Conservation (phyloP, 2,329 filamentous ascomycete genomes). For the Penicillium janthinellum region DNA sequence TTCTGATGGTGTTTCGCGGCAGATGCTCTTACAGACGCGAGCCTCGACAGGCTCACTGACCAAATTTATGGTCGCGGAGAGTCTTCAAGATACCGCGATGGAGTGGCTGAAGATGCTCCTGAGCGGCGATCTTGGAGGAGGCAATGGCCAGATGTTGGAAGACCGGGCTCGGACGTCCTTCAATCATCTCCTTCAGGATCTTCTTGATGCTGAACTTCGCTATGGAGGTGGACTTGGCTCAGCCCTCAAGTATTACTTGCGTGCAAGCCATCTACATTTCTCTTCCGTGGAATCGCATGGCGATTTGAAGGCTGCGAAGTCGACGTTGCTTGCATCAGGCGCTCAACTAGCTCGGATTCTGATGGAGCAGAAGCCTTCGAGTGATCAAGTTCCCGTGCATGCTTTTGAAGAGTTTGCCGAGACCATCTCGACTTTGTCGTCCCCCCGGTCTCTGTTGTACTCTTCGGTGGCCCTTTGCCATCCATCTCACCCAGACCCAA, state of each 20-base stretch:
- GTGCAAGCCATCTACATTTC: constrained; percentile 27
- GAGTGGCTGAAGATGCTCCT: constrained; percentile 40
- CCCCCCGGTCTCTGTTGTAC: constrained; percentile 27
- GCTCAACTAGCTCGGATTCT: constrained; percentile 31
- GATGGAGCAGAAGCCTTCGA: constrained; percentile 24
- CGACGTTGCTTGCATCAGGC: constrained; percentile 29
- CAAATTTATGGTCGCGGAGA: constrained; percentile 46
- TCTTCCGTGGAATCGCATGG: constrained; percentile 11
- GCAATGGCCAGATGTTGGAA: constrained; percentile 27
- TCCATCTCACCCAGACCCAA: constrained; percentile 38
- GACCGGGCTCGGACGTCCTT: constrained; percentile 26
- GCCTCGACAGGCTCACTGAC: constrained; percentile 29
- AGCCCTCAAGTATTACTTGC: constrained; percentile 35
- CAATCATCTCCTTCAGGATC: constrained; percentile 32
- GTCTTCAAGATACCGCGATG: constrained; percentile 36
- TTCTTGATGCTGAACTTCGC: constrained; percentile 37
- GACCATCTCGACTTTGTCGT: constrained; percentile 25
- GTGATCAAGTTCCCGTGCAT: constrained; percentile 29
- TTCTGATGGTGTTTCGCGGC: constrained; percentile 35
- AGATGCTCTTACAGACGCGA: constrained; percentile 34
- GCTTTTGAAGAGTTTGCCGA: constrained; percentile 39
- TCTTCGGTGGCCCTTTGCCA: constrained; percentile 41
- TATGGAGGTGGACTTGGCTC: constrained; percentile 38
- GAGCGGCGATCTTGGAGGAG: constrained; percentile 30
- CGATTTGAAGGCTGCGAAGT: constrained; percentile 14